Base-by-base conservation (phyloP, 2,329 filamentous ascomycete species). In the Botrytis paeoniae region DNA sequence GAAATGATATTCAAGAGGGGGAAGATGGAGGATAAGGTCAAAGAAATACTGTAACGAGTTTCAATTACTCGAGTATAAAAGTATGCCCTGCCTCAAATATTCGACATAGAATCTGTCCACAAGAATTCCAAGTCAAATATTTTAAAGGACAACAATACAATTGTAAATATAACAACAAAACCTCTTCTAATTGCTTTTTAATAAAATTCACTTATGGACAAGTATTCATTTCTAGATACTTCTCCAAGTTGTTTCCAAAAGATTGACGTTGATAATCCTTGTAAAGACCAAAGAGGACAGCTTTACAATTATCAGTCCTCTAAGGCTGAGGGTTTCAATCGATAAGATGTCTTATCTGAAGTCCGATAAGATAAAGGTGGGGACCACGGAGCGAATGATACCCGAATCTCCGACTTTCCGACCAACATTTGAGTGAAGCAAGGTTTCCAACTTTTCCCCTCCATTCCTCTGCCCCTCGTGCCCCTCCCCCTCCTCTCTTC, bases 81-180 rank as follows among this genome's bases (percentile, higher is more conserved):
- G n/a, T 18, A 18, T 9, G 51, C n/a, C 7, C 51, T 57, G 51
- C 71, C 68, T 75, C 75, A 74, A 74, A 59, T 71, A 70, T 62
- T 71, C 43, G 41, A 75, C 77, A 79, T 79, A 76, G 69, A 76
- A 80, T 80, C 76, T 80, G 78, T 78, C 78, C 79, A 79, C 79
- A 78, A 77, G 18, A 12, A 68, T 57, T 43, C 37, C 29, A 25
- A 39, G 29, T 43, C 59, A 20, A 29, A 22, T 57, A 32, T 16
- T 72, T 16, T 22, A 16, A 1, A 32, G 41, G 29, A n/a, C 63
- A 43, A 39, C 35, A 32, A 32, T 63, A 1, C n/a, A 51, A 51
- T 41, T 54, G 25, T 45, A 22, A 41, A 57, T 57, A 59, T 10
- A 43, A 57, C 14, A 37, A 39, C 18, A 60, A 35, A 29, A 29